phyloP scores from a whole-genome alignment of 1,284 basidiomycete species.

The Austropuccinia psidii region DNA sequence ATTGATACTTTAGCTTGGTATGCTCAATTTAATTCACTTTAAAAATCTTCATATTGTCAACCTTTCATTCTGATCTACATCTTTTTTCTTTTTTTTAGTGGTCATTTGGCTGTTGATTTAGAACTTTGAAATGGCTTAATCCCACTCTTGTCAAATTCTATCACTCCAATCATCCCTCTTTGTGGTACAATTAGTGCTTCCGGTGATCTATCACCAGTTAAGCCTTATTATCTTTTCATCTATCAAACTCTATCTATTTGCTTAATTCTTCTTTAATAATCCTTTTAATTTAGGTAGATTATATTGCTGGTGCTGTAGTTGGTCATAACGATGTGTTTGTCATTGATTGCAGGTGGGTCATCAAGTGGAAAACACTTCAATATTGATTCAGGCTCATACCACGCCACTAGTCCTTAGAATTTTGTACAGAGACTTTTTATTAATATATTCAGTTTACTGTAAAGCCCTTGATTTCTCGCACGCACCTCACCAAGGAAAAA shows the following conservation, averaged over 20 bases:
- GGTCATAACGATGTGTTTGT: slow-evolving; percentile 70
- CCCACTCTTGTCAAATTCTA: slow-evolving; percentile 61
- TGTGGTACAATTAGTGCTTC: slow-evolving; percentile 73
- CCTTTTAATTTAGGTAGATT: slow-evolving; percentile 62
- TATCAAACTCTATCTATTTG: no score
- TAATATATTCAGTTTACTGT: no score
- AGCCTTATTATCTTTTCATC: slow-evolving; percentile 26
- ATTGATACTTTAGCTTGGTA: slow-evolving; percentile 70
- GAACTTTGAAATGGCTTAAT: slow-evolving; percentile 71
- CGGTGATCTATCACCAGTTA: slow-evolving; percentile 52
- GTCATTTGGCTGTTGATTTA: slow-evolving; percentile 75
- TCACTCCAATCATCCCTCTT: slow-evolving; percentile 74
- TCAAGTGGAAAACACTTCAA: no score
- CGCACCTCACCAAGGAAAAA: no score
- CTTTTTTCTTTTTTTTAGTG: slow-evolving; percentile 43
- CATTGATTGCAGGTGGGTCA: slow-evolving; percentile 53
- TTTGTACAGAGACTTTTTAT: no score
- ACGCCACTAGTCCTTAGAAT: no score
- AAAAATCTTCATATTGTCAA: neutral
- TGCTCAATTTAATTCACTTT: neutral
- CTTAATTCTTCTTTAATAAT: slow-evolving; percentile 50
- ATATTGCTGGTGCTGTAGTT: slow-evolving; percentile 68
- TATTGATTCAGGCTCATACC: no score
- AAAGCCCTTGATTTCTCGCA: no score
- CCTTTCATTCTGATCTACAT: no score